Base-by-base conservation (phyloP, 306 rosid genomes). In the Ziziphus jujuba region DNA sequence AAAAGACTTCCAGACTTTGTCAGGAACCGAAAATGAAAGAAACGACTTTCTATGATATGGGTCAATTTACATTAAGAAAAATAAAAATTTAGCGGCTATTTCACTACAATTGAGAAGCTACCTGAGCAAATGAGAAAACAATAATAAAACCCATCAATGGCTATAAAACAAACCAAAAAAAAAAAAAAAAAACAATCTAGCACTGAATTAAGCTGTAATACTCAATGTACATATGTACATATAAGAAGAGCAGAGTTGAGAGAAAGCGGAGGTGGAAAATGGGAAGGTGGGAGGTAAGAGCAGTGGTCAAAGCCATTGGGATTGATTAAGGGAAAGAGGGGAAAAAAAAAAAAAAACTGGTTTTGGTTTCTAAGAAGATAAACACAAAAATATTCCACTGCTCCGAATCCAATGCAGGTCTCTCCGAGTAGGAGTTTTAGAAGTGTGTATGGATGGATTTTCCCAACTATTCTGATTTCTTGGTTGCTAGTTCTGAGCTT, bases 291-390 rank as follows among this genome's bases (percentile, higher is more conserved):
- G 74, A 75, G 66, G 62, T 63, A 35, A 75, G 49, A 56, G 80
- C 80, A 13, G 52, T 62, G 56, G 59, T 75, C 66, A 59, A 69
- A 57, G 80, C 75, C 80, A 75, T 75, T 57, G 56, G 31, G 68
- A 50, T 28, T 31, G 34, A 11, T 15, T 10, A 33, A 23, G 8
- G 3, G 60, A 31, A 25, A 35, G 17, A 25, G n/a, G n/a, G n/a
- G n/a, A n/a, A n/a, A n/a, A n/a, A n/a, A n/a, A n/a, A n/a, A n/a
- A n/a, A 25, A 47, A 20, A 7, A 15, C 5, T 22, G 36, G 24
- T 12, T 10, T 59, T 21, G 10, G n/a, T n/a, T n/a, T n/a, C n/a
- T n/a, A 22, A 5, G 53, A 23, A 55, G 8, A 22, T 56, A 7
- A 9, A 22, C 40, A n/a, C 43, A 19, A 60, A 19, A 36, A 20